Evolutionary conservation across 2,329 filamentous ascomycete genomes (phyloP), one percentile per base, ranked within the genome.

Genomic region (Madurella fahalii): DNA sequence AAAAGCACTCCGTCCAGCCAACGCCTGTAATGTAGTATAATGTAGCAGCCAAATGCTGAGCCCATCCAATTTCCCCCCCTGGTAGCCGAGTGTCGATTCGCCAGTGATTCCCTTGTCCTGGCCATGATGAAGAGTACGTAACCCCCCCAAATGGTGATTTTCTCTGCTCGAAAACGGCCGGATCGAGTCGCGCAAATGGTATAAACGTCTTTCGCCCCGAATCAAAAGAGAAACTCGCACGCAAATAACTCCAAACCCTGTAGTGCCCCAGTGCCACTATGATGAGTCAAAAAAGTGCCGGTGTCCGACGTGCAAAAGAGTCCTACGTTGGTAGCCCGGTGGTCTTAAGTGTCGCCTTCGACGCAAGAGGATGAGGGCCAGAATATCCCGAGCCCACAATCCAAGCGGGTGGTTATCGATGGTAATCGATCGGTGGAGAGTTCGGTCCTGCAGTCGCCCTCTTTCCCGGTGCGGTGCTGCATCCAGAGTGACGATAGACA

Each of bases 161-260:
- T 30, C 30, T 48, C 42, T 20, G 20, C 41, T 41, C 50, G 31
- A 34, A 41, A 53, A 50, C 50, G 43, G 25, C 50, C 32, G 42
- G 49, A 54, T 40, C 47, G 49, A 52, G 56, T 45, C 46, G 52
- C 57, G 47, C 39, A 49, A 55, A 50, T 60, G 58, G 58, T 58
- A 59, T 59, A 43, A 58, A 51, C 46, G 48, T 49, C 44, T 47
- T 49, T 48, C 43, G 18, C 18, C 40, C 46, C 18, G 47, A 46
- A 52, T 50, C 47, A 44, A 50, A 50, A 54, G 18, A 53, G 25
- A 25, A 30, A 44, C 16, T 37, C n/a, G 45, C 34, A 30, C 39
- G 30, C 40, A 45, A 34, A 47, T 31, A 57, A 47, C 47, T 16
- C 54, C 42, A 50, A 50, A 47, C 47, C 54, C 50, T 42, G 47